Evolutionary conservation across 768 basidiomycete genomes (phyloP), one percentile per base, ranked within the genome.

Genomic region (Auricularia cornea): DNA sequence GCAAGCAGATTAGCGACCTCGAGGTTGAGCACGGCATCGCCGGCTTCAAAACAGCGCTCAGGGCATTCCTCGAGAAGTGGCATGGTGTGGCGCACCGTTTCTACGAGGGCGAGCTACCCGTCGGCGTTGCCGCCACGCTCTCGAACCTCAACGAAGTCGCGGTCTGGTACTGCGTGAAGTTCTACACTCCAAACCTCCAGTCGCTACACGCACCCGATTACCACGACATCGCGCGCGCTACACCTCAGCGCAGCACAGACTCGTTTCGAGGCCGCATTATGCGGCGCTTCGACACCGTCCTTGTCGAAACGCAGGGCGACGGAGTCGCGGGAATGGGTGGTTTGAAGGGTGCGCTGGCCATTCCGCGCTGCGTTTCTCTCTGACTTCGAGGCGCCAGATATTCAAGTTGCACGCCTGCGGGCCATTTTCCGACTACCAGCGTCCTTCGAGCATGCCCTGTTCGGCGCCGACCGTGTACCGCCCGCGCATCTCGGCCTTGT

Each of bases 361-460:
- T n/a, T n/a, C n/a, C 30, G 60, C n/a, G n/a, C n/a, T n/a, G n/a
- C n/a, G n/a, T n/a, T n/a, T n/a, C n/a, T 16, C 5, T 3, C 44
- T 18, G 20, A 18, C 16, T 5, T 12, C 8, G 6, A 18, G 11
- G 3, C n/a, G 33, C 23, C 59, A 67, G 66, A 64, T 16, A 11
- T 67, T 8, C 67, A 62, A 18, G 61, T 64, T 60, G 67, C 62
- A 0, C 64, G 56, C 14, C n/a, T 67, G 31, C 62, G 63, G 8
- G 65, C 60, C 2, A 59, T 64, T 3, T 67, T 67, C 61, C 30
- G 52, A 20, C 52, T 66, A 2, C 67, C 64, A 0, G 3, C 4
- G 6, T 30, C 35, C 16, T 54, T 56, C 33, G 44, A 48, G 20
- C 11, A 23, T 1, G 12, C 6, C 20, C 44, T 48, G 5, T 48